These are phyloP conservation scores for Stephania cephalantha DNA, from an alignment of 164 flowering plant species.

Conservation along the genomic window DNA sequence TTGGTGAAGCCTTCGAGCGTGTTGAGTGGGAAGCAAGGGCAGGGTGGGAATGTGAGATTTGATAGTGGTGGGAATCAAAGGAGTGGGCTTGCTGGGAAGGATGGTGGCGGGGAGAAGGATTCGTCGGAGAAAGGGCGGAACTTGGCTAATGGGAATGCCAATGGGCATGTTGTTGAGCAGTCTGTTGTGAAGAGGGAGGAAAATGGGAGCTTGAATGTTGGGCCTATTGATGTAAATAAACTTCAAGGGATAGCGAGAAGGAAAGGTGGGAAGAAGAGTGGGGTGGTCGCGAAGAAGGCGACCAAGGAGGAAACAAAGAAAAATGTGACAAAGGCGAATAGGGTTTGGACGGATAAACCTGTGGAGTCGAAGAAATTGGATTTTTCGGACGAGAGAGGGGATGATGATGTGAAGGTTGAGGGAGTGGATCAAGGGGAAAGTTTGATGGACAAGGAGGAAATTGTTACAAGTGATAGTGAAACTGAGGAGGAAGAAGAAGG, in stretches of 20 bases:
- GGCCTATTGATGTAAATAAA: conserved; percentile 91
- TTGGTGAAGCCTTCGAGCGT: conserved; percentile 32
- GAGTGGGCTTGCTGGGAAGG: conserved; percentile 35
- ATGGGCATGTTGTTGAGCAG: conserved; percentile 28
- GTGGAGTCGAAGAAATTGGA: conserved; percentile 67
- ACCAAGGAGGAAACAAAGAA: conserved; percentile 62
- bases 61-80: conserved; percentile 41
- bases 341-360: conserved; percentile 90
- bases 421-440: conserved; percentile 69
- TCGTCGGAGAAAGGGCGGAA: conserved; percentile 23
- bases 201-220: conserved; percentile 42
- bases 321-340: conserved; percentile 71
- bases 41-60: conserved; percentile 28
- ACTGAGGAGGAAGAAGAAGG: conserved; percentile 73
- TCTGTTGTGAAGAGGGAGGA: conserved; percentile 44
- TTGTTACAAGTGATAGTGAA: conserved; percentile 78
- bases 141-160: conserved; percentile 53
- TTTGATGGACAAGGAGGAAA: conserved; percentile 92
- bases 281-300: conserved; percentile 46
- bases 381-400: conserved; percentile 70
- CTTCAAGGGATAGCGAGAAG: conserved; percentile 50
- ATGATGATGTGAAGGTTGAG: conserved; percentile 39
- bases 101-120: conserved; percentile 60
- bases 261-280: conserved; percentile 71
- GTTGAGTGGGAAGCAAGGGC: conserved; percentile 50